These are phyloP conservation scores for Cladosporium sp. DNA, from an alignment of 2,329 filamentous ascomycete genomes.

Conservation along the genomic window DNA sequence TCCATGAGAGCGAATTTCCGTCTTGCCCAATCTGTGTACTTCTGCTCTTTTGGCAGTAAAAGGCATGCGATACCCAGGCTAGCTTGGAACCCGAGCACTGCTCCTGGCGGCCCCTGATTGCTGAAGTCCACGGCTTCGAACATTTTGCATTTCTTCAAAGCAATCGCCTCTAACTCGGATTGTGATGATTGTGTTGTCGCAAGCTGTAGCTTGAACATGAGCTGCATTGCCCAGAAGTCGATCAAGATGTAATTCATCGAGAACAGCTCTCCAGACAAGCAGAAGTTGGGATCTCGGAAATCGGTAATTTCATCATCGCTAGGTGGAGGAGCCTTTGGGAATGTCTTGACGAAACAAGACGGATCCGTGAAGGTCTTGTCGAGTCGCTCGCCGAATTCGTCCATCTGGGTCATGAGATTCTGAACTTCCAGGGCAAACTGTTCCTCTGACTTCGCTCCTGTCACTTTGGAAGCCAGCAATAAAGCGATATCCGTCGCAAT, in stretches of 20 bases:
- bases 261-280: constrained; percentile 72
- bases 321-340: constrained; percentile 53
- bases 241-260: constrained; percentile 71
- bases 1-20: constrained; percentile 78
- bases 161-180: constrained; percentile 57
- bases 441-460: constrained; percentile 64
- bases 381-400: constrained; percentile 47
- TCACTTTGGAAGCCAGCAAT: constrained; percentile 68
- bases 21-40: constrained; percentile 76
- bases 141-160: constrained; percentile 71
- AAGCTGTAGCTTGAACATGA: constrained; percentile 79
- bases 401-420: constrained; percentile 52
- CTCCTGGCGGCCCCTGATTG: constrained; percentile 68
- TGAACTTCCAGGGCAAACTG: constrained; percentile 64
- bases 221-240: constrained; percentile 74
- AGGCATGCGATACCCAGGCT: constrained; percentile 73
- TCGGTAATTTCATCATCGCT: constrained; percentile 67
- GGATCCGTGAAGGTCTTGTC: constrained; percentile 63
- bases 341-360: constrained; percentile 63
- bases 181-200: constrained; percentile 47
- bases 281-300: constrained; percentile 66
- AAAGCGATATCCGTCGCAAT: constrained; percentile 79
- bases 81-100: constrained; percentile 71
- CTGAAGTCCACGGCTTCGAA: constrained; percentile 71
- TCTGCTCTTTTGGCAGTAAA: constrained; percentile 74